Evolutionary conservation across 257 asterid genomes (phyloP).

Genomic region (Echites panduratus): DNA sequence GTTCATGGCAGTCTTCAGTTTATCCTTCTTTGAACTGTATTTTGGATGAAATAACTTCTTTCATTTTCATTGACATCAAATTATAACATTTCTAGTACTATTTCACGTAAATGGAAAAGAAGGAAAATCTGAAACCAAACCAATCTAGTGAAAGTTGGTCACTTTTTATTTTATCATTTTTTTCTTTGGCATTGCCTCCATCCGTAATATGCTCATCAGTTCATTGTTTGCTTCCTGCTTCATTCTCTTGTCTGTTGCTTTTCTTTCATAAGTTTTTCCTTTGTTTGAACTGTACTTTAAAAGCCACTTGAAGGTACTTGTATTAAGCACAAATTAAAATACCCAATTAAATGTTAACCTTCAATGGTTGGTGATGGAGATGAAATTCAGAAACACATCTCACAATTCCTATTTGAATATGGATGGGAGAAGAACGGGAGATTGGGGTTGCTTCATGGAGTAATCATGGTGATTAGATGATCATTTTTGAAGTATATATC

Average conservation of each 20-base stretch:
- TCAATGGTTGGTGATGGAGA: not conserved
- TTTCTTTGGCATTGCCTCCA: no score
- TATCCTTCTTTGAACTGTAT: not conserved
- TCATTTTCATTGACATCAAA: not conserved
- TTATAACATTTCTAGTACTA: not conserved
- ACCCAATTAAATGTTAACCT: not conserved
- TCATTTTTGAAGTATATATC: not conserved
- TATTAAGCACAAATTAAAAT: not conserved
- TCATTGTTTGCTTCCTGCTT: no score
- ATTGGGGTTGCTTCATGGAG: no score
- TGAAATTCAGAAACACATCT: no score
- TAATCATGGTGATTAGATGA: not conserved
- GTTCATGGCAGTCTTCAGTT: not conserved
- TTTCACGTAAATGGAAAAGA: not conserved
- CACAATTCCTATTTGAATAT: no score
- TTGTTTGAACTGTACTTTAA: no score
- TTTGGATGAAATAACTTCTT: not conserved
- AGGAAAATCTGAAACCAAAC: not conserved
- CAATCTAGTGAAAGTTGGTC: not conserved
- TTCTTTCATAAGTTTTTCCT: no score
- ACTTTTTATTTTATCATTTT: not conserved
- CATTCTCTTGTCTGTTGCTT: no score
- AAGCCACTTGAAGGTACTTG: no score
- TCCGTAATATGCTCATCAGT: no score
- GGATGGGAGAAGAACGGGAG: no score